Conservation (phyloP, 192 early-diverging fungal genomes). For the Linnemannia schmuckeri region DNA sequence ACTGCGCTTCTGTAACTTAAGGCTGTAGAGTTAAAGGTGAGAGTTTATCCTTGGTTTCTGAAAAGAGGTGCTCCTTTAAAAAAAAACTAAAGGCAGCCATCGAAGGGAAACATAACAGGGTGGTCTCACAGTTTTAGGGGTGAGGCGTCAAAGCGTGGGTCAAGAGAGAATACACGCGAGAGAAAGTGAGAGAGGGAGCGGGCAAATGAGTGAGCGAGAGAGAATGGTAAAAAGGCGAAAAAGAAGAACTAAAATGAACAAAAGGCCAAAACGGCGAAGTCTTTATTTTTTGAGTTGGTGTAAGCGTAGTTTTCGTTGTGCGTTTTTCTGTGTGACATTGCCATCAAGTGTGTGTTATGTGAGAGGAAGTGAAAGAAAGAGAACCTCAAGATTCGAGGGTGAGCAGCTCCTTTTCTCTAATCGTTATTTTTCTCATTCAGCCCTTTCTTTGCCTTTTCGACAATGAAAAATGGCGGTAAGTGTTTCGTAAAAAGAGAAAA, state of each 20-base stretch:
- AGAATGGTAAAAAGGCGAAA: not conserved
- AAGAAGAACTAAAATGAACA: not conserved
- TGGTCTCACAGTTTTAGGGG: not conserved
- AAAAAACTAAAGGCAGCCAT: not conserved
- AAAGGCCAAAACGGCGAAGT: slow-evolving; percentile 11
- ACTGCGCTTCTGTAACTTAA: no score
- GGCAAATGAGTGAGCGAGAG: not conserved
- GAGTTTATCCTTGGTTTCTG: not conserved
- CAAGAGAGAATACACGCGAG: not conserved
- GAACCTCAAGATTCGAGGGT: not conserved
- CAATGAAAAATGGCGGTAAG: not conserved
- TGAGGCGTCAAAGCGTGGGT: not conserved
- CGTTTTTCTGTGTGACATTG: not conserved
- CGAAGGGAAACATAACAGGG: not conserved
- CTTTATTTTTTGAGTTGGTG: not conserved
- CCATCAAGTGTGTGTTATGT: not conserved
- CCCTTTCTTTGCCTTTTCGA: not conserved
- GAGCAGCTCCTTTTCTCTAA: not conserved
- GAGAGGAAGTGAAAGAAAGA: not conserved
- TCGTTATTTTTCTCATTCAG: not conserved
- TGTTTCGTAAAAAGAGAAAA: not conserved
- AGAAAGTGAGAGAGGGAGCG: not conserved
- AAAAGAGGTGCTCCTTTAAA: not conserved
- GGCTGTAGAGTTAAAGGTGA: no score
- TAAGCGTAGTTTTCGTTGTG: not conserved